Conservation (phyloP, 164 flowering plant species). For the Berberis thunbergii region DNA sequence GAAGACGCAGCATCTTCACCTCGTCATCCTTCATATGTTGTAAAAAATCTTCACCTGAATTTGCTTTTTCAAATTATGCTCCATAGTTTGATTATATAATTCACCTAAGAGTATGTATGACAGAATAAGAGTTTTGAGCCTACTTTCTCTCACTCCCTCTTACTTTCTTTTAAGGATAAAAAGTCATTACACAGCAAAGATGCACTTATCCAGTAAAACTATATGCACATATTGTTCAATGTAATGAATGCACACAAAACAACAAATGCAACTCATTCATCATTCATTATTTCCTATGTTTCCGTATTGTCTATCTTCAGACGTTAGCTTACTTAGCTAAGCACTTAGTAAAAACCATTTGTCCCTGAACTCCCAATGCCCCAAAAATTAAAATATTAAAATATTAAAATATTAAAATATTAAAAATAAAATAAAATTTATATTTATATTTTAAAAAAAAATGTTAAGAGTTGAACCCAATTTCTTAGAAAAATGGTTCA, state of each 20-base stretch:
- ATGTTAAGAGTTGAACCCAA: too few relatives aligned
- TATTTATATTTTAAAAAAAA: too few relatives aligned
- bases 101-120: conserved; percentile 27
- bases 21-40: conserved; percentile 3
- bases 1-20: conserved; percentile 9
- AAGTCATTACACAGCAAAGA: background rate
- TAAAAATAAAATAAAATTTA: too few relatives aligned
- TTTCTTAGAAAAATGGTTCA: too few relatives aligned
- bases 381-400: too few relatives aligned
- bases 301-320: background rate
- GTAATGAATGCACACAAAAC: background rate
- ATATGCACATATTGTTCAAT: background rate
- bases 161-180: background rate
- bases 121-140: background rate
- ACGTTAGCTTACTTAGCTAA: conserved; percentile 12
- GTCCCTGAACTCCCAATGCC: conserved; percentile 5
- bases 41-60: conserved; percentile 21
- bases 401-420: too few relatives aligned
- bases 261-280: background rate
- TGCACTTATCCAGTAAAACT: background rate
- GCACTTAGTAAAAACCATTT: conserved; percentile 14
- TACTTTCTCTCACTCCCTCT: background rate
- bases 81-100: conserved; percentile 12
- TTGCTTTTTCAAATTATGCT: conserved; percentile 11
- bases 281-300: background rate